These are phyloP conservation scores for Echinosophora koreensis DNA, from an alignment of 306 rosid genomes.

Conservation along the genomic window DNA sequence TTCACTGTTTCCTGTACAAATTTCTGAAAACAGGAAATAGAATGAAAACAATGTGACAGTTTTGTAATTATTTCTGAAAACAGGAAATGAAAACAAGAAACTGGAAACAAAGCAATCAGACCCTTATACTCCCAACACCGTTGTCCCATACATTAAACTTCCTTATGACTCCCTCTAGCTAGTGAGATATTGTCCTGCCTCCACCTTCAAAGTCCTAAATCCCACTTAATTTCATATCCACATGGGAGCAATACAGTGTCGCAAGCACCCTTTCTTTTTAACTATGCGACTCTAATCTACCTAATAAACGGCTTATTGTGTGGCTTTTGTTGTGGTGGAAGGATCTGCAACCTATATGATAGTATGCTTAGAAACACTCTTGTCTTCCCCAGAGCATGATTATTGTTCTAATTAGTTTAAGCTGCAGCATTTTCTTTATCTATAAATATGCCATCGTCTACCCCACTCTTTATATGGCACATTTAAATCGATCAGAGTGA, in stretches of 20 bases:
- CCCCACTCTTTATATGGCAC: neutral
- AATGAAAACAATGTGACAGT: too few species aligned
- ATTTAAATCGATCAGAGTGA: neutral
- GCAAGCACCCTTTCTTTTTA: neutral
- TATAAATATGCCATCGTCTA: neutral
- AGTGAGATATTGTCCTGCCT: neutral
- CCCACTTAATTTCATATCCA: neutral
- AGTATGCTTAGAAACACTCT: too few species aligned
- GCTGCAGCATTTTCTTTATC: neutral
- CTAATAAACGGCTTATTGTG: constrained; percentile 3
- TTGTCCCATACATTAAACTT: too few species aligned
- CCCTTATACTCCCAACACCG: too few species aligned
- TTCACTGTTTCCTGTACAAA: too few species aligned
- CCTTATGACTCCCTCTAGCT: too few species aligned
- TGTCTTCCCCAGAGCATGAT: neutral
- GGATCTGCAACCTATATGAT: neutral
- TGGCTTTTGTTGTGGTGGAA: neutral
- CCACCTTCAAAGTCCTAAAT: neutral
- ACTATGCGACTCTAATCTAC: constrained; percentile 4
- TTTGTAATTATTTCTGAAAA: too few species aligned
- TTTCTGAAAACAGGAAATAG: too few species aligned
- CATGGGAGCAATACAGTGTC: neutral
- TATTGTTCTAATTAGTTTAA: neutral
- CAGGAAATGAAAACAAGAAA: too few species aligned
- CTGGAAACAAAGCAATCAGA: too few species aligned